A percentile compares a stretch with the other conserved stretches of the same genome.
These are phyloP conservation scores for Barnettozyma vustinii DNA, from an alignment of 805 yeast genomes.

Conservation along the genomic window DNA sequence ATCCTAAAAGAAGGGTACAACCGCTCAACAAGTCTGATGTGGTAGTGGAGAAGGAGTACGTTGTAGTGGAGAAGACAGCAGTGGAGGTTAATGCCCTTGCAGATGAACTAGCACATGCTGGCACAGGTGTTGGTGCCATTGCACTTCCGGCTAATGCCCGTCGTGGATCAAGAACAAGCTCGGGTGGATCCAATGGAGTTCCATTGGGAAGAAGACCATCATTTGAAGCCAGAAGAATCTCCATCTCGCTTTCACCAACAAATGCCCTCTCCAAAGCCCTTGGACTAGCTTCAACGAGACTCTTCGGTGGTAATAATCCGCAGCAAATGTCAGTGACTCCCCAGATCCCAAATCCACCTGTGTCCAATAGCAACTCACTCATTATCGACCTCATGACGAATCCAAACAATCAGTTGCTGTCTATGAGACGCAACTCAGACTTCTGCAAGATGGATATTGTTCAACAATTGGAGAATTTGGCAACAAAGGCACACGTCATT, in stretches of 20 bases:
- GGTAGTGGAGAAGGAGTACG: slow-evolving; percentile 77
- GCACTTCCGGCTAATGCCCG: slow-evolving; percentile 27
- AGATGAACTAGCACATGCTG: slow-evolving; percentile 75
- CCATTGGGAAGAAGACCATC: slow-evolving; percentile 49
- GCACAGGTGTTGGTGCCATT: slow-evolving; percentile 45
- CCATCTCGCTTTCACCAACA: slow-evolving; percentile 69
- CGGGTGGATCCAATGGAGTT: slow-evolving; percentile 37
- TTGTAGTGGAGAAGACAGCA: slow-evolving; percentile 88
- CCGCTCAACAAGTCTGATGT: slow-evolving; percentile 34
- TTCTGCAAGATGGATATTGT: slow-evolving; percentile 30
- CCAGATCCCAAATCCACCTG: slow-evolving; percentile 8
- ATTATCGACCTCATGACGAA: slow-evolving; percentile 11
- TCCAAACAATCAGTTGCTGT: slow-evolving; percentile 11
- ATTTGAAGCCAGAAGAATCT: slow-evolving; percentile 46
- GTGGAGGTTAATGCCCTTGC: slow-evolving; percentile 96
- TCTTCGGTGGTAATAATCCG: slow-evolving; percentile 52
- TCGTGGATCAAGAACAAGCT: slow-evolving; percentile 40
- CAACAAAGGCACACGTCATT: slow-evolving; percentile 89
- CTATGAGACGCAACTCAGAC: slow-evolving; percentile 3
- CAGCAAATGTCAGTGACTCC: slow-evolving; percentile 8
- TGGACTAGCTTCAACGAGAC: slow-evolving; percentile 79
- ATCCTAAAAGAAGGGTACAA: background rate
- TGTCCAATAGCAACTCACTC: slow-evolving; percentile 4
- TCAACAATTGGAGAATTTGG: slow-evolving; percentile 58
- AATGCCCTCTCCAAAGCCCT: slow-evolving; percentile 86